Evolutionary conservation across 2,329 filamentous ascomycete genomes (phyloP).

Genomic region (Metarhizium guizhouense): DNA sequence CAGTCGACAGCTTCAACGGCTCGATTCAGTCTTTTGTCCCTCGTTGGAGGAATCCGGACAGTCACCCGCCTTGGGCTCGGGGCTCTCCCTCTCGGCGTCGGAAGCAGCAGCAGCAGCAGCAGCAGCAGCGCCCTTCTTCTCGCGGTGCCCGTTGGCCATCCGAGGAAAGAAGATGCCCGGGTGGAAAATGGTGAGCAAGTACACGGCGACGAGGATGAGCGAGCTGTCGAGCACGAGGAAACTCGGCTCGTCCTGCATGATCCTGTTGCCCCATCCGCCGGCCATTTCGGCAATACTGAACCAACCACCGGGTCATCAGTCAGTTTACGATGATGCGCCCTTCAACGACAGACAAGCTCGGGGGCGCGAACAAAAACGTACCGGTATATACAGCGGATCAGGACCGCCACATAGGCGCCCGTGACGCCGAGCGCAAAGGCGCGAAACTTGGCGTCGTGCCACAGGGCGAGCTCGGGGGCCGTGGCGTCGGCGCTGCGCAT

Average conservation of each 20-base stretch:
- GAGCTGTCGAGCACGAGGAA: constrained; percentile 49
- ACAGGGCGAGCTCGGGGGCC: constrained; percentile 26
- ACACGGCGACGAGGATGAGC: constrained; percentile 40
- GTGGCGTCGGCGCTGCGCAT: constrained; percentile 22
- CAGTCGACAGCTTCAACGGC: not conserved
- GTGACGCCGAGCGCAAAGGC: constrained; percentile 34
- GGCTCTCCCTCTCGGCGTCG: not conserved
- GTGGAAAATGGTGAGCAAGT: constrained; percentile 42
- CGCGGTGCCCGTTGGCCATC: constrained; percentile 31
- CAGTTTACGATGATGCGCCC: no score
- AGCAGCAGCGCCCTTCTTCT: constrained; percentile 12
- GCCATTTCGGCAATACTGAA: constrained; percentile 53
- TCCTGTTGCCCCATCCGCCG: constrained; percentile 52
- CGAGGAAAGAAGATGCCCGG: constrained; percentile 47
- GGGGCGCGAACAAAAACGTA: constrained; percentile 17
- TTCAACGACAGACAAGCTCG: no score
- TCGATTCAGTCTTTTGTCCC: constrained; percentile 6
- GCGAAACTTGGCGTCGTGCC: constrained; percentile 33
- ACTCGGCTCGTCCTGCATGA: constrained; percentile 53
- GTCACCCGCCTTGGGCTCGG: constrained; percentile 14
- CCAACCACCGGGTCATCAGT: no score
- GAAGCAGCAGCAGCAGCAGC: not conserved
- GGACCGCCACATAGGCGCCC: constrained; percentile 34
- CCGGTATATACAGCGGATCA: constrained; percentile 48
- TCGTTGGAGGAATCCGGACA: constrained; percentile 19